Conservation (phyloP, 176 grass and related monocot genomes). For the Phyllostachys edulis region DNA sequence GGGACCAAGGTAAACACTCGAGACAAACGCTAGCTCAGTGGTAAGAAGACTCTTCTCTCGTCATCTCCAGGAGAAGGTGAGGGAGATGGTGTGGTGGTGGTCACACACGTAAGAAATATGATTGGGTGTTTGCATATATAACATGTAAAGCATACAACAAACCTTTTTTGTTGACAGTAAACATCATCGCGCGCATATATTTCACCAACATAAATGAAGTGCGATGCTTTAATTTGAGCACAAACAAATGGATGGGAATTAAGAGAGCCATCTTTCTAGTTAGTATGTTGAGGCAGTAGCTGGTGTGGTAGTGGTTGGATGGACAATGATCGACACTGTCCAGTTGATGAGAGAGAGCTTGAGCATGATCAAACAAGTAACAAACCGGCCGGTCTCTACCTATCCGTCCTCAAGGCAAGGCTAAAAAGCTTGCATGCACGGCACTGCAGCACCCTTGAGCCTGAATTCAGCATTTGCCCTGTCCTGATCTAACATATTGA, state of each 20-base stretch:
- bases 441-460: no score
- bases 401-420: not conserved
- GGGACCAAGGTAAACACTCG: no score
- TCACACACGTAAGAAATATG: no score
- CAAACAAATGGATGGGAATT: not conserved
- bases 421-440: no score
- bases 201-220: not conserved
- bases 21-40: no score
- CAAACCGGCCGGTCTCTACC: not conserved
- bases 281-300: not conserved
- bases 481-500: not conserved
- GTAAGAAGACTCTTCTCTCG: no score
- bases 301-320: conserved; percentile 18
- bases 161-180: not conserved
- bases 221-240: not conserved
- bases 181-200: not conserved
- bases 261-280: not conserved
- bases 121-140: not conserved
- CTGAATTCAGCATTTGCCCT: not conserved
- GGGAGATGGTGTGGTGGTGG: no score
- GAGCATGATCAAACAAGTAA: not conserved
- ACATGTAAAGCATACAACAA: not conserved
- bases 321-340: not conserved
- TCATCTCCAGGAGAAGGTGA: no score
- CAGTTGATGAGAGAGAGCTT: not conserved